Evolutionary conservation across 305 asterid species (phyloP).

Genomic region (Fraxinus paxiana): DNA sequence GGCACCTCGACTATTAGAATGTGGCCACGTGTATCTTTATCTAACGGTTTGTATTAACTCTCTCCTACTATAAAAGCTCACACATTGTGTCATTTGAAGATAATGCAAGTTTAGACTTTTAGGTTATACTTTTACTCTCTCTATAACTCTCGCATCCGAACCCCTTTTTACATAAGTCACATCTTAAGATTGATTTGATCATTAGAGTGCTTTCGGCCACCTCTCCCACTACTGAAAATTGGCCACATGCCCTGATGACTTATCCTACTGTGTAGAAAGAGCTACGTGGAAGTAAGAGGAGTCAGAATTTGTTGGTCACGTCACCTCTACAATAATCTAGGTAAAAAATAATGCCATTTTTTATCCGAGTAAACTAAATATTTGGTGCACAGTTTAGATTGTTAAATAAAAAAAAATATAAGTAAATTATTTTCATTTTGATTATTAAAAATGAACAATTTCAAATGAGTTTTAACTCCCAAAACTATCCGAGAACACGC

Average conservation of each 20-base stretch:
- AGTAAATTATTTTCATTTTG: neutral
- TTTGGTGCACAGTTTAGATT: neutral
- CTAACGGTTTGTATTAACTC: neutral
- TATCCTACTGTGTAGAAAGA: neutral
- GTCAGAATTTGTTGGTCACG: neutral
- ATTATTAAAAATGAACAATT: neutral
- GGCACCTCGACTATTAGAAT: neutral
- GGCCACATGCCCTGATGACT: neutral
- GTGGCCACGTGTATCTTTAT: neutral
- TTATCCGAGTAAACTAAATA: neutral
- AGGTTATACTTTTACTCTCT: too few species aligned
- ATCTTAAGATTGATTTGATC: neutral
- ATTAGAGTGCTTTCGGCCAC: neutral
- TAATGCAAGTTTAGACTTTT: too few species aligned
- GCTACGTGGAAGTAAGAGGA: neutral
- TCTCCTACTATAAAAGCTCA: too few species aligned
- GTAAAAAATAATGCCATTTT: neutral
- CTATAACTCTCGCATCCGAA: neutral
- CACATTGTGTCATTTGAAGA: neutral
- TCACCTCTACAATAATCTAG: neutral
- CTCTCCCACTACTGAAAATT: neutral
- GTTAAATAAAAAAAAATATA: too few species aligned
- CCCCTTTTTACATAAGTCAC: neutral
- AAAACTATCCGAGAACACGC: neutral
- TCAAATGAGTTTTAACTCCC: neutral